Evolutionary conservation across 225 moss, liverwort and hornwort species (phyloP).

Genomic region (Marchantia paleacea): DNA sequence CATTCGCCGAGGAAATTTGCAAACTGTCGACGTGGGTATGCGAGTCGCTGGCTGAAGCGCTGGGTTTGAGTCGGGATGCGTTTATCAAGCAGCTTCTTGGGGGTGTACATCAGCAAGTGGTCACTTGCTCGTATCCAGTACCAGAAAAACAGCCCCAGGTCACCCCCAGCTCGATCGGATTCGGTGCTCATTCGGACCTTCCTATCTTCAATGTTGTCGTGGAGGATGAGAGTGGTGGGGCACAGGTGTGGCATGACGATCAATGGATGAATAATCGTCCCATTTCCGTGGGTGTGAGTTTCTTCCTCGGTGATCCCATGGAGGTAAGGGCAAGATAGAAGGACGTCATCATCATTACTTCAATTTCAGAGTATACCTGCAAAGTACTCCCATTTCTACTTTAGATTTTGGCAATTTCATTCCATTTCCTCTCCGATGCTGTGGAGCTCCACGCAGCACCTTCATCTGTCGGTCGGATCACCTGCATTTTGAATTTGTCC

Average conservation of each 20-base stretch:
- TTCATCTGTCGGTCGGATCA: too few species aligned
- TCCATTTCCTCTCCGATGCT: too few species aligned
- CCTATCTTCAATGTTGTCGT: slow-evolving; percentile 1
- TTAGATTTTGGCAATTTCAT: too few species aligned
- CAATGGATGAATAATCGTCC: slow-evolving; percentile 8
- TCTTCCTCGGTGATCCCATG: slow-evolving; percentile 25
- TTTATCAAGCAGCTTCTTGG: slow-evolving; percentile 6
- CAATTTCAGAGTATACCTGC: too few species aligned
- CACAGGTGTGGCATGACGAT: slow-evolving; percentile 21
- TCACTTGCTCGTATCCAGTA: neutral
- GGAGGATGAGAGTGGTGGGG: slow-evolving; percentile 19
- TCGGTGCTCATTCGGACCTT: slow-evolving; percentile 21
- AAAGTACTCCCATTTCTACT: too few species aligned
- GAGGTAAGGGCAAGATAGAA: slow-evolving; percentile 3
- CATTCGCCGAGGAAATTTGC: neutral
- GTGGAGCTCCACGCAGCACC: too few species aligned
- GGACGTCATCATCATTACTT: too few species aligned
- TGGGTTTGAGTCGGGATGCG: slow-evolving; percentile 13
- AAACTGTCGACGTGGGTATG: slow-evolving; percentile 13
- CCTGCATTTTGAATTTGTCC: too few species aligned
- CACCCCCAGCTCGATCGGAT: slow-evolving; percentile 11
- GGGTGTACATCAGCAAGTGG: slow-evolving; percentile 11
- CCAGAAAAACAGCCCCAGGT: neutral
- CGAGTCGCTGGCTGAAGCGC: slow-evolving; percentile 23
- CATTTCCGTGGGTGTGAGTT: slow-evolving; percentile 11